A percentile compares a stretch with the other conserved stretches of the same genome.
These are phyloP conservation scores for Naganishia liquefaciens DNA, from an alignment of 1,284 basidiomycete genomes.

Conservation along the genomic window DNA sequence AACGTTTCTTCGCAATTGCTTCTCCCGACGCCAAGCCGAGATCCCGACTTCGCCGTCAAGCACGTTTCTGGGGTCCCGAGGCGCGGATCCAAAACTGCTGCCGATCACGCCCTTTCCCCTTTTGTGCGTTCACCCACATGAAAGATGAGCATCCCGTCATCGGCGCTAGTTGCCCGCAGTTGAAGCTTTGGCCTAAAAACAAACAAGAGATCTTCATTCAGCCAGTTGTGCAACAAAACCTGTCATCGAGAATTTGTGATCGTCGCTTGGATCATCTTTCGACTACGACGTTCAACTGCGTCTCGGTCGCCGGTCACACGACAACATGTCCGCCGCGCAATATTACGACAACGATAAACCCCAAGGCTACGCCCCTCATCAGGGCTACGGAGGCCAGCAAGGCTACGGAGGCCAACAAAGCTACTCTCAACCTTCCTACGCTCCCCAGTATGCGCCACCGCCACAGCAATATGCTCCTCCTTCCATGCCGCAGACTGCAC, in stretches of 20 bases:
- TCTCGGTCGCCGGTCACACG: not conserved
- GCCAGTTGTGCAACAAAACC: not conserved
- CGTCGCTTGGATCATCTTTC: not conserved
- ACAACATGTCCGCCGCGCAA: constrained; percentile 41
- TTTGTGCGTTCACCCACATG: constrained; percentile 1
- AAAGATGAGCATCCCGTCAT: not conserved
- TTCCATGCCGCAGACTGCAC: constrained; percentile 30
- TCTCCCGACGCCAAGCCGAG: too few species aligned
- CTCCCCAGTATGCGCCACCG: constrained; percentile 20
- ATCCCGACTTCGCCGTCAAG: too few species aligned
- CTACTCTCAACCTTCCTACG: constrained; percentile 32
- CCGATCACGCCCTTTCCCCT: not conserved
- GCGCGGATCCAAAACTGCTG: too few species aligned
- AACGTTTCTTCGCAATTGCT: too few species aligned
- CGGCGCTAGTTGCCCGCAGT: not conserved
- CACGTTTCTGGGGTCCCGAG: too few species aligned
- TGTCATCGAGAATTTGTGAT: not conserved
- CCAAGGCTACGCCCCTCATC: constrained; percentile 18
- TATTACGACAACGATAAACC: constrained; percentile 36
- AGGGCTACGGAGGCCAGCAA: constrained; percentile 27
- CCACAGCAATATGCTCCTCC: constrained; percentile 34
- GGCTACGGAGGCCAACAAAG: constrained; percentile 31
- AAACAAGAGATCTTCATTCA: not conserved
- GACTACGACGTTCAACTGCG: not conserved
- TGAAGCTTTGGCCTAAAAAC: not conserved